Percentiles rank a stretch among this genome's conserved stretches.
Evolutionary conservation across 1,284 basidiomycete genomes (phyloP).

Genomic region (Omphalotus olearius): DNA sequence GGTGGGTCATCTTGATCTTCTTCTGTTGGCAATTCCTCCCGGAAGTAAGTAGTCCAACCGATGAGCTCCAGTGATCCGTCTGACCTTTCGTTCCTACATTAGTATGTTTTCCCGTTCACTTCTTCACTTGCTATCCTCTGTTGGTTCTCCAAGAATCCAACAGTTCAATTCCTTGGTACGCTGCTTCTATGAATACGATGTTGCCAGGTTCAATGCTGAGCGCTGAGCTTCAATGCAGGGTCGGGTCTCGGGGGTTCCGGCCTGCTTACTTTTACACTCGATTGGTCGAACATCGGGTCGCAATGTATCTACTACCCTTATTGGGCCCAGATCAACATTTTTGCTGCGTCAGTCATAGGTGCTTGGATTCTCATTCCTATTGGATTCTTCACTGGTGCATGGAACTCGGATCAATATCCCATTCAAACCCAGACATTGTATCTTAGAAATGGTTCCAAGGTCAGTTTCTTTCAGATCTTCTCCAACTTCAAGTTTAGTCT

Average conservation of each 20-base stretch:
- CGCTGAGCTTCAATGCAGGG: conserved; percentile 1
- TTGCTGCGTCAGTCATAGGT: conserved; percentile 18
- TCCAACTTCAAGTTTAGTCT: neutral
- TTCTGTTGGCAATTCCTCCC: conserved; percentile 21
- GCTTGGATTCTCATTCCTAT: conserved; percentile 22
- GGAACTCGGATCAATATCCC: conserved; percentile 21
- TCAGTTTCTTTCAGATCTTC: neutral
- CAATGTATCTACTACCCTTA: conserved; percentile 21
- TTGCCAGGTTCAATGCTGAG: neutral
- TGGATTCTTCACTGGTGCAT: conserved; percentile 19
- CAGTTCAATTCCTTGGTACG: conserved; percentile 21
- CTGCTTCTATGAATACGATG: neutral
- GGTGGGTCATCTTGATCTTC: conserved; percentile 19
- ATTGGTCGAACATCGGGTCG: conserved; percentile 24
- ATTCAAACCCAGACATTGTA: conserved; percentile 20
- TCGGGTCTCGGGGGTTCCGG: conserved; percentile 22
- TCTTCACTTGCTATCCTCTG: conserved; percentile 23
- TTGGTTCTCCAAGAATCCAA: conserved; percentile 22
- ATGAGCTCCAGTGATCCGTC: neutral
- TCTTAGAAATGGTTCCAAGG: conserved; percentile 17
- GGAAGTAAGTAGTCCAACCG: conserved; percentile 13
- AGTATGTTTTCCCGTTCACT: conserved; percentile 23
- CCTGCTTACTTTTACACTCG: conserved; percentile 21
- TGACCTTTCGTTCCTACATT: neutral
- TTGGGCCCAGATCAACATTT: conserved; percentile 22